A percentile compares a stretch with the other conserved stretches of the same genome.
phyloP scores from a whole-genome alignment of 176 grass and related monocot species.

The Eragrostis curvula region DNA sequence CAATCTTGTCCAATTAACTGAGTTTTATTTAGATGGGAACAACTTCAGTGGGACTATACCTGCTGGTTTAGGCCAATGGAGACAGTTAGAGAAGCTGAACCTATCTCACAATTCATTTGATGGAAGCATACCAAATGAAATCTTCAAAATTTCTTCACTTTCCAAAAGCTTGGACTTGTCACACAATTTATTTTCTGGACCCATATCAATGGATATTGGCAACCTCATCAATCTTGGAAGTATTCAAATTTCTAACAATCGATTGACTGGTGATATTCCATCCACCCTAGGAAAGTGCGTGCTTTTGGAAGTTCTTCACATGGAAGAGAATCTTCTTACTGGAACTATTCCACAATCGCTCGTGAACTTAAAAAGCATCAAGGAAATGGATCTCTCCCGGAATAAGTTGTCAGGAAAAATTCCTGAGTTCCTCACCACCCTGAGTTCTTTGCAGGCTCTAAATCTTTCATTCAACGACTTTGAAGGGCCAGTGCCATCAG shows the following conservation, averaged over 20 bases:
- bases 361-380: constrained; percentile 43
- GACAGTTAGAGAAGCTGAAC: constrained; percentile 29
- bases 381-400: constrained; percentile 52
- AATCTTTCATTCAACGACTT: constrained; percentile 51
- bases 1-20: constrained; percentile 16
- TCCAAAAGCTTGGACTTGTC: constrained; percentile 38
- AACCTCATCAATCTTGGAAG: constrained; percentile 27
- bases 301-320: constrained; percentile 50
- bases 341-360: constrained; percentile 57
- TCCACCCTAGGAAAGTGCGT: constrained; percentile 48
- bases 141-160: constrained; percentile 37
- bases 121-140: constrained; percentile 34
- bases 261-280: constrained; percentile 46
- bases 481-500: constrained; percentile 42
- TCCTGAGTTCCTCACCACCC: constrained; percentile 42
- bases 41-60: constrained; percentile 51
- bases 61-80: constrained; percentile 38
- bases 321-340: constrained; percentile 54
- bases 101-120: constrained; percentile 38
- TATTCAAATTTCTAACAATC: constrained; percentile 41
- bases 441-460: constrained; percentile 33
- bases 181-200: constrained; percentile 30
- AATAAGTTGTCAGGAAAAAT: constrained; percentile 56
- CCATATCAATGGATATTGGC: constrained; percentile 34
- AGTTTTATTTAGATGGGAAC: constrained; percentile 24